These are phyloP conservation scores for Aspergillus neotritici DNA, from an alignment of 2,329 filamentous ascomycete genomes.

Conservation along the genomic window DNA sequence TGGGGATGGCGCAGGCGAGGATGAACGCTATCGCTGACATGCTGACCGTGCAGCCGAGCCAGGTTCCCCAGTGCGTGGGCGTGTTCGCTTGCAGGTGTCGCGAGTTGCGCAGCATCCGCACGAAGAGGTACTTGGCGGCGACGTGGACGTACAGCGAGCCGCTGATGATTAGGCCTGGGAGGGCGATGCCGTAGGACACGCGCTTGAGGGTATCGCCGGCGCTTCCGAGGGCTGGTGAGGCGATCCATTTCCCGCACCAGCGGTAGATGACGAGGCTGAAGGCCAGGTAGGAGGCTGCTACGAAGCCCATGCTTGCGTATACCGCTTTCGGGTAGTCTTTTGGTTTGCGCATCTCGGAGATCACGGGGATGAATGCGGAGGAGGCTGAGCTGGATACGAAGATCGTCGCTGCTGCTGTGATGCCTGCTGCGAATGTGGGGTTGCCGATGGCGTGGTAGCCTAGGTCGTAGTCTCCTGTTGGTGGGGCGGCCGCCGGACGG, in stretches of 20 bases:
- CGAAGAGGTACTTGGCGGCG: constrained; percentile 42
- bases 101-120: constrained; percentile 49
- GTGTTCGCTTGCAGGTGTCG: constrained; percentile 50
- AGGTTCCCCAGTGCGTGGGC: constrained; percentile 47
- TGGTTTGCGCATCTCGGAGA: constrained; percentile 58
- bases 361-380: constrained; percentile 57
- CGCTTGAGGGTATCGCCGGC: constrained; percentile 9
- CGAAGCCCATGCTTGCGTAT: constrained; percentile 54
- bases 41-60: constrained; percentile 44
- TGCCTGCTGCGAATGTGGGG: constrained; percentile 54
- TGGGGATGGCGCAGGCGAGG: constrained; percentile 50
- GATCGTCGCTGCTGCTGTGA: constrained; percentile 53
- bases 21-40: constrained; percentile 45
- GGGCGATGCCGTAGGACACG: constrained; percentile 8
- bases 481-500: constrained; percentile 57
- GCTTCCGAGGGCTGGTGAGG: constrained; percentile 7
- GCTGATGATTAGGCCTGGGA: constrained; percentile 7
- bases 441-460: constrained; percentile 53
- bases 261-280: constrained; percentile 31
- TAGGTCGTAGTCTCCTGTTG: constrained; percentile 53
- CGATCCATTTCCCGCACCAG: constrained; percentile 11
- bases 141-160: constrained; percentile 9
- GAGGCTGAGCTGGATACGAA: constrained; percentile 56
- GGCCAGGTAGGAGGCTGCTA: constrained; percentile 51
- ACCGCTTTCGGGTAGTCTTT: constrained; percentile 57